Conservation (phyloP, 2,329 filamentous ascomycete species). For the Diaporthe nobilis region DNA sequence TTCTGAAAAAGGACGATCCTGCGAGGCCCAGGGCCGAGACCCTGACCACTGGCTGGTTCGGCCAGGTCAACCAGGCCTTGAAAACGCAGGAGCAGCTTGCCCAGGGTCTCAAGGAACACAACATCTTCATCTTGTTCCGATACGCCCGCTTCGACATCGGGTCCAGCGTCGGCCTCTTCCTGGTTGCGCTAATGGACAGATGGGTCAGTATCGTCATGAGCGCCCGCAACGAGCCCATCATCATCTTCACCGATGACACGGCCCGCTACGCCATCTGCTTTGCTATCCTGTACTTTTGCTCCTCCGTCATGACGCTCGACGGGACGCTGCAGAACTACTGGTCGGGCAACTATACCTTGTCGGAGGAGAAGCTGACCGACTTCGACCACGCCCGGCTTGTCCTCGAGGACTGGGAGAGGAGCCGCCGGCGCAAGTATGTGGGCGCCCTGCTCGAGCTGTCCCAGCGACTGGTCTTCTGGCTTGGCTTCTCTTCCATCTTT, state of each 20-base stretch:
- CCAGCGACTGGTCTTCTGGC: slow-evolving; percentile 50
- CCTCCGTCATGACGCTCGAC: slow-evolving; percentile 55
- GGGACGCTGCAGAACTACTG: slow-evolving; percentile 54
- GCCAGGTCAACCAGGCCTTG: slow-evolving; percentile 51
- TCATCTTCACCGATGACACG: slow-evolving; percentile 50
- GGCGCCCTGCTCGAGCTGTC: slow-evolving; percentile 50
- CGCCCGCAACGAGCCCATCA: slow-evolving; percentile 46
- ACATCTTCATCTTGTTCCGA: slow-evolving; percentile 54
- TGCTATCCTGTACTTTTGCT: slow-evolving; percentile 56
- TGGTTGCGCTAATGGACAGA: slow-evolving; percentile 56
- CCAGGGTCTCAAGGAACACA: slow-evolving; percentile 56
- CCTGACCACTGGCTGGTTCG: slow-evolving; percentile 54
- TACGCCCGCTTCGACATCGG: slow-evolving; percentile 53
- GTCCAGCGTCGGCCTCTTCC: slow-evolving; percentile 55
- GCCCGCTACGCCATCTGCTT: slow-evolving; percentile 55
- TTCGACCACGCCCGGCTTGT: slow-evolving; percentile 47
- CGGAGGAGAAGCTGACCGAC: slow-evolving; percentile 51
- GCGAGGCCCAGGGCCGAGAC: slow-evolving; percentile 48
- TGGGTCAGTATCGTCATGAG: slow-evolving; percentile 56
- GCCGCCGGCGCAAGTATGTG: slow-evolving; percentile 45
- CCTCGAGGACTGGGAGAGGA: slow-evolving; percentile 44
- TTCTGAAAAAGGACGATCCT: slow-evolving; percentile 52
- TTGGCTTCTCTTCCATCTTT: slow-evolving; percentile 51
- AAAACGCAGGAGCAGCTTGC: slow-evolving; percentile 53
- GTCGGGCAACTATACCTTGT: slow-evolving; percentile 51